Evolutionary conservation across 441 rosid species (phyloP), one percentile per base, ranked within the genome.

Genomic region (Biscutella laevigata): DNA sequence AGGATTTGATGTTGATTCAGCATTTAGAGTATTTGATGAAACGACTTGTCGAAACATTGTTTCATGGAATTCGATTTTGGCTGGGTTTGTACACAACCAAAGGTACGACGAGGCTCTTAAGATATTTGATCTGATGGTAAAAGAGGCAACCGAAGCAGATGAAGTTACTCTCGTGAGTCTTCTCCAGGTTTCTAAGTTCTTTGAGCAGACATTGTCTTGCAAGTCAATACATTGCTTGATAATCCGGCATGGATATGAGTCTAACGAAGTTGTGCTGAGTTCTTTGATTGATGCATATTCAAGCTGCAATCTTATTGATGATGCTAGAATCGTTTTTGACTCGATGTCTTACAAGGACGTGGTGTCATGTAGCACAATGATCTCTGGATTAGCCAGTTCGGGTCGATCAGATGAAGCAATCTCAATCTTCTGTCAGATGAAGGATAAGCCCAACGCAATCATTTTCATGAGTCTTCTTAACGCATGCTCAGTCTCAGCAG

Each of bases 241-340:
- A 15, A 50, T 84, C 22, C 64, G 87, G 16, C 45, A 12, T 11
- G 71, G 66, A 56, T 69, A 70, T n/a, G 74, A 64, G 32, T 53
- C 29, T 0, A 82, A 82, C 40, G 55, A 67, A 40, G 52, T 68
- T 6, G 68, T 64, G 0, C 7, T 72, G 15, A 84, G 62, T 51
- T 72, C 84, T 58, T 73, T 87, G 51, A 67, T 77, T 33, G 88
- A 87, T 68, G 75, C 84, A 14, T 87, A 84, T 61, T 69, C 76
- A 20, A 73, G 66, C 53, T 82, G 82, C 52, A 20, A 47, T 57
- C 74, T 66, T 44, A 42, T 66, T 62, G 62, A 78, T 36, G 36
- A 45, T 29, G 77, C 80, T 12, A 49, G 55, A 70, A 71, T 48
- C 11, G 63, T 74, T 33, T 39, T 82, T 52, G 61, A 38, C 45